These are phyloP conservation scores for Neopestalotiopsis rosae DNA, from an alignment of 2,329 filamentous ascomycete genomes.

Conservation along the genomic window DNA sequence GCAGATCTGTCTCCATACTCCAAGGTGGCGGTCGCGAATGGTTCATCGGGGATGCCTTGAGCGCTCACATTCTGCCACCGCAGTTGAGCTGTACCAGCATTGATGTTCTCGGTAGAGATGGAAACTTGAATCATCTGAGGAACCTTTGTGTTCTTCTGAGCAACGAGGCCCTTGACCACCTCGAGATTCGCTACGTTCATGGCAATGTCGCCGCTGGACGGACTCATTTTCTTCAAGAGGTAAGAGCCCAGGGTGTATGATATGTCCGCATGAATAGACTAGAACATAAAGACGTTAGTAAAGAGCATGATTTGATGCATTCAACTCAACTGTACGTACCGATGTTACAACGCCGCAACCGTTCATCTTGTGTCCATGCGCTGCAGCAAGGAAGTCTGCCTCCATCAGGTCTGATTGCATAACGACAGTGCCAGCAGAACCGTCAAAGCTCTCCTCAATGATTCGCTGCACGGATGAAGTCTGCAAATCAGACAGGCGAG, in stretches of 20 bases:
- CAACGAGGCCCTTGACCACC: slow-evolving; percentile 41
- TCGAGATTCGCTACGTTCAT: slow-evolving; percentile 46
- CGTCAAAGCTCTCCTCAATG: slow-evolving; percentile 38
- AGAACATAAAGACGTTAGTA: slow-evolving; percentile 1
- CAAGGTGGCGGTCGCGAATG: slow-evolving; percentile 56
- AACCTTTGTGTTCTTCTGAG: slow-evolving; percentile 32
- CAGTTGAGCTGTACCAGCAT: slow-evolving; percentile 44
- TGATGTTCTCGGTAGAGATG: slow-evolving; percentile 46
- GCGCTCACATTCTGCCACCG: background rate
- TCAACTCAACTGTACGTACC: slow-evolving; percentile 36
- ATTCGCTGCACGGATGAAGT: slow-evolving; percentile 37
- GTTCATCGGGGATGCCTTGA: slow-evolving; percentile 24
- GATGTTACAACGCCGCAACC: slow-evolving; percentile 47
- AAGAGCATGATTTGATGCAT: background rate
- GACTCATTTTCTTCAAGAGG: slow-evolving; percentile 56
- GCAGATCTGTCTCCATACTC: slow-evolving; percentile 54
- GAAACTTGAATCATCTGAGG: slow-evolving; percentile 40
- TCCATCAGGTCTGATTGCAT: slow-evolving; percentile 46
- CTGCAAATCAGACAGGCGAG: too few species aligned
- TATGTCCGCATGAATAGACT: slow-evolving; percentile 65
- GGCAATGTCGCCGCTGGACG: slow-evolving; percentile 32
- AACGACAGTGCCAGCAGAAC: slow-evolving; percentile 31
- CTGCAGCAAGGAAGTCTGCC: slow-evolving; percentile 41
- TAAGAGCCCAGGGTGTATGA: slow-evolving; percentile 68
- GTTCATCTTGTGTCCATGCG: slow-evolving; percentile 49